Conservation (phyloP, 768 basidiomycete species). For the Mycena floridula region DNA sequence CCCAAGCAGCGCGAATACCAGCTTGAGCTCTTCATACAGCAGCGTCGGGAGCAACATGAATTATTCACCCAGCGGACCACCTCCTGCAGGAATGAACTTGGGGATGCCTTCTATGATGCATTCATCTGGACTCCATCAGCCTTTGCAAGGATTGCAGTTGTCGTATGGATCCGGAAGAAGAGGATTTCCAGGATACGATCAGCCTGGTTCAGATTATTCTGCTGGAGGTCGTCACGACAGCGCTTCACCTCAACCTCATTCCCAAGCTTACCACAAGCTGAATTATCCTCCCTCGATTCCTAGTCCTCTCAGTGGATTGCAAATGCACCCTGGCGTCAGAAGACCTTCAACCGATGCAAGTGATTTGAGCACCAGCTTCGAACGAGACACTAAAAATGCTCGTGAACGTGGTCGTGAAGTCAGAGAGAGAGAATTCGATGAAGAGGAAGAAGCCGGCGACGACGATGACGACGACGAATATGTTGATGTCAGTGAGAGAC, state of each 20-base stretch:
- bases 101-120: not conserved
- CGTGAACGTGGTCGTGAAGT: not conserved
- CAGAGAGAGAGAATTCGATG: constrained; percentile 25
- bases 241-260: not conserved
- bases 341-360: no score
- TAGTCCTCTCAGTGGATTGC: not conserved
- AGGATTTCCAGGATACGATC: not conserved
- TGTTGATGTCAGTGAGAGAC: constrained; percentile 33
- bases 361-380: not conserved
- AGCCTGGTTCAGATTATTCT: not conserved
- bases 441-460: constrained; percentile 53
- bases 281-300: not conserved
- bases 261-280: not conserved
- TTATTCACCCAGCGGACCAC: not conserved
- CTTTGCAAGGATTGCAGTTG: not conserved
- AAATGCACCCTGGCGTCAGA: no score
- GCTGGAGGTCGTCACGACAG: not conserved
- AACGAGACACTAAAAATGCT: not conserved
- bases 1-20: not conserved
- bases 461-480: constrained; percentile 35
- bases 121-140: not conserved
- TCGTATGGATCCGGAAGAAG: not conserved
- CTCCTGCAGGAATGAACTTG: not conserved
- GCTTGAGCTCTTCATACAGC: not conserved
- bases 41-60: not conserved